Evolutionary conservation across 2,329 filamentous ascomycete genomes (phyloP).

Genomic region (Verticillium isaacii): DNA sequence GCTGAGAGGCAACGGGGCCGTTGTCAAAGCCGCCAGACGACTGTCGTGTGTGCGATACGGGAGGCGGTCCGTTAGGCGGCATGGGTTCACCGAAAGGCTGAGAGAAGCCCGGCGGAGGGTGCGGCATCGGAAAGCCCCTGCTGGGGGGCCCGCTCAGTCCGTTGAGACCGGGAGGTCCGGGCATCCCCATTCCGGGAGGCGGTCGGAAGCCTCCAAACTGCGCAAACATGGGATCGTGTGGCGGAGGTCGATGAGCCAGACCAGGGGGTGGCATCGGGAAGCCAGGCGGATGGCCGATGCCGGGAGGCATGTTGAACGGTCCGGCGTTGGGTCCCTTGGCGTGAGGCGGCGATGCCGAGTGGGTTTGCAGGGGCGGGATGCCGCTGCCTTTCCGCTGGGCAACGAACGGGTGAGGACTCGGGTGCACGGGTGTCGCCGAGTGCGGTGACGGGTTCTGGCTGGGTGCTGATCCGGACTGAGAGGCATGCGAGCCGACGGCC

Average conservation of each 20-base stretch:
- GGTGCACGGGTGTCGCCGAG: conserved; percentile 58
- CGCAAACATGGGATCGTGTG: conserved; percentile 45
- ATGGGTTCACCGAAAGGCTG: conserved; percentile 36
- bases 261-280: conserved; percentile 30
- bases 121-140: conserved; percentile 33
- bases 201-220: conserved; percentile 38
- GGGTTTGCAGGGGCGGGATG: conserved; percentile 29
- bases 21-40: conserved; percentile 64
- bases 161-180: conserved; percentile 47
- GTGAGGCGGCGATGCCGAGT: conserved; percentile 60
- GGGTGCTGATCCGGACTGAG: conserved; percentile 52
- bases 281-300: conserved; percentile 51
- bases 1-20: conserved; percentile 44
- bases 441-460: conserved; percentile 58
- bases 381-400: conserved; percentile 59
- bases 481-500: conserved; percentile 66
- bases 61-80: conserved; percentile 33
- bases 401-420: conserved; percentile 59
- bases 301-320: conserved; percentile 52
- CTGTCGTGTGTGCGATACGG: conserved; percentile 66
- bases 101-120: conserved; percentile 51
- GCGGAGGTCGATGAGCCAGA: conserved; percentile 41
- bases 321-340: conserved; percentile 37
- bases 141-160: conserved; percentile 15
- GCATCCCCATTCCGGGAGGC: conserved; percentile 36